A percentile compares a stretch with the other conserved stretches of the same genome.
phyloP scores from a whole-genome alignment of 768 basidiomycete species.

The Infundibulicybe gibba region DNA sequence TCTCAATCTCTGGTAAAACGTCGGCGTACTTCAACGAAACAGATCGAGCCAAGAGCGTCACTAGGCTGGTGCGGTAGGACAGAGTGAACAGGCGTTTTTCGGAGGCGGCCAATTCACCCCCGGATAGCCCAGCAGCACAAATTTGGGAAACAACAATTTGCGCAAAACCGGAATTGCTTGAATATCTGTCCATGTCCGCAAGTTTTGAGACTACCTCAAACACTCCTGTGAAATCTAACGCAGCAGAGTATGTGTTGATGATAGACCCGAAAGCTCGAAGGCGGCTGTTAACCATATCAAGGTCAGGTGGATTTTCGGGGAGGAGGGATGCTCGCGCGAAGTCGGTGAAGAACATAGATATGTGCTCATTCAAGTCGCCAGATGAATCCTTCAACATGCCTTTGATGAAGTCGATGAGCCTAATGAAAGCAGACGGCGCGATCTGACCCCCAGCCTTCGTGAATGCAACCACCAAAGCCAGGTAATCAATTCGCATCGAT shows the following conservation, averaged over 20 bases:
- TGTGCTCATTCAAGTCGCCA: constrained; percentile 27
- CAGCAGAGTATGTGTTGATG: constrained; percentile 42
- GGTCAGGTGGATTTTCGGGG: constrained; percentile 35
- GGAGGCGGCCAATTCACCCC: constrained; percentile 41
- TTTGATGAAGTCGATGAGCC: constrained; percentile 53
- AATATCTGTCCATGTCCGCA: constrained; percentile 38
- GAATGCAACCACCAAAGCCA: constrained; percentile 49
- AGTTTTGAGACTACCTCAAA: constrained; percentile 49
- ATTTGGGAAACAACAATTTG: constrained; percentile 41
- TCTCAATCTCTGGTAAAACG: constrained; percentile 54
- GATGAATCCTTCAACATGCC: constrained; percentile 51
- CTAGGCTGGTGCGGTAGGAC: constrained; percentile 34
- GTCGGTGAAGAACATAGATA: constrained; percentile 51
- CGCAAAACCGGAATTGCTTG: constrained; percentile 50
- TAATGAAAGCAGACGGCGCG: constrained; percentile 32
- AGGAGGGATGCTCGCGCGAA: constrained; percentile 48
- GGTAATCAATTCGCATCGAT: constrained; percentile 63
- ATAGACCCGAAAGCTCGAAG: constrained; percentile 56
- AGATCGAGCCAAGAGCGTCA: constrained; percentile 38
- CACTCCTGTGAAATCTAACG: constrained; percentile 55
- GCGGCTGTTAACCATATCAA: constrained; percentile 49
- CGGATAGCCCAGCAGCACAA: constrained; percentile 41
- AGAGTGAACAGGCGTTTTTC: constrained; percentile 36
- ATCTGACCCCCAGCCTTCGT: constrained; percentile 48
- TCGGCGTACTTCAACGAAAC: constrained; percentile 49